Evolutionary conservation across 192 early-diverging fungal species (phyloP).

Genomic region (Gigaspora rosea): DNA sequence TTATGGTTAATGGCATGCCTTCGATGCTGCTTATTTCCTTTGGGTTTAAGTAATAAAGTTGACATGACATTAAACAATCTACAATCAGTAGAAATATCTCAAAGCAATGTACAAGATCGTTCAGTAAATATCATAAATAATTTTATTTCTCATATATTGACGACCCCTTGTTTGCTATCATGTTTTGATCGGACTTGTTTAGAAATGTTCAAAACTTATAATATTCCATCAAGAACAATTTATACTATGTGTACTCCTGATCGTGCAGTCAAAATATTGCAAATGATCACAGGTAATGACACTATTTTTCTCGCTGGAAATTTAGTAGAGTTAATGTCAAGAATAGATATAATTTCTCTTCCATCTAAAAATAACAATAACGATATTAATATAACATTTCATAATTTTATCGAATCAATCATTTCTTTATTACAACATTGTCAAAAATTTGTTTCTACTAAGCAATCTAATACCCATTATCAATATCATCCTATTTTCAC

Average conservation of each 20-base stretch:
- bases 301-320: slow-evolving; percentile 39
- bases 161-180: slow-evolving; percentile 33
- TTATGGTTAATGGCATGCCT: slow-evolving; percentile 44
- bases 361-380: not conserved
- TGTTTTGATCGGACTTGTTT: slow-evolving; percentile 37
- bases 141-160: slow-evolving; percentile 38
- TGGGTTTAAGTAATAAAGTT: slow-evolving; percentile 34
- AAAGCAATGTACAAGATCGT: not conserved
- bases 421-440: slow-evolving; percentile 33
- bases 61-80: slow-evolving; percentile 33
- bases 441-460: slow-evolving; percentile 33
- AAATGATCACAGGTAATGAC: slow-evolving; percentile 34
- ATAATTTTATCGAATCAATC: slow-evolving; percentile 32
- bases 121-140: slow-evolving; percentile 38
- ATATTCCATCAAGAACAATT: slow-evolving; percentile 29
- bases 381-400: slow-evolving; percentile 23
- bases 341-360: slow-evolving; percentile 31
- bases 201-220: slow-evolving; percentile 32
- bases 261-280: slow-evolving; percentile 33
- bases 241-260: slow-evolving; percentile 32
- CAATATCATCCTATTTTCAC: slow-evolving; percentile 34
- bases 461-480: slow-evolving; percentile 36
- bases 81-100: not conserved
- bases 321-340: slow-evolving; percentile 34
- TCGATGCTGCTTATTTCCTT: slow-evolving; percentile 41